phyloP scores from a whole-genome alignment of 2,329 filamentous ascomycete species.

The Aspergillus sp. region DNA sequence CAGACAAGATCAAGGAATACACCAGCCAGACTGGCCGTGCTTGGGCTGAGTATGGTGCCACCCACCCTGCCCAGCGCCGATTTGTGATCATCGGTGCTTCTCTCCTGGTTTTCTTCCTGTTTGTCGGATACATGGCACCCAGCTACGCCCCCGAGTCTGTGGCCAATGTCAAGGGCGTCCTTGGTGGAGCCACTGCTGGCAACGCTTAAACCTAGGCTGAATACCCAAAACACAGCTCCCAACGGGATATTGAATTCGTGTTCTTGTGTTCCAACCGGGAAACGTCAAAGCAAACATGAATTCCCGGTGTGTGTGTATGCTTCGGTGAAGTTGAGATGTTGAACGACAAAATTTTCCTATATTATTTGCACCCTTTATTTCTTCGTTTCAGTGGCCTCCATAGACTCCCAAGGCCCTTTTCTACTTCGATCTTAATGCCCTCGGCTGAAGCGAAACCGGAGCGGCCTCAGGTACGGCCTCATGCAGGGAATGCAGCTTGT shows the following conservation, averaged over 20 bases:
- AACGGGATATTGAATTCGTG: neutral
- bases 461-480: conserved; percentile 27
- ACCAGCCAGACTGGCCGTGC: conserved; percentile 68
- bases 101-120: conserved; percentile 68
- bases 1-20: conserved; percentile 80
- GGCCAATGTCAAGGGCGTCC: conserved; percentile 36
- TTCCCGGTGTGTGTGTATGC: neutral
- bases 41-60: conserved; percentile 83
- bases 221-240: neutral
- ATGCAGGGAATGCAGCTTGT: conserved; percentile 38
- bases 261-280: neutral
- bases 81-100: conserved; percentile 66
- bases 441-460: conserved; percentile 6
- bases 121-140: conserved; percentile 64
- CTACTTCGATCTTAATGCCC: conserved; percentile 17
- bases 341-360: conserved; percentile 13
- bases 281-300: neutral
- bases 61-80: conserved; percentile 75
- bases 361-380: neutral
- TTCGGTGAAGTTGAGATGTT: conserved; percentile 1
- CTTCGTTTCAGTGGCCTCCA: neutral
- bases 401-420: conserved; percentile 12
- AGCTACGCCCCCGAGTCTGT: conserved; percentile 40
- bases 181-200: conserved; percentile 35
- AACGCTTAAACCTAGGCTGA: conserved; percentile 27